Percentiles rank a stretch among this genome's conserved stretches.
Evolutionary conservation across 306 rosid species (phyloP).

Genomic region (Phaseolus lunatus): DNA sequence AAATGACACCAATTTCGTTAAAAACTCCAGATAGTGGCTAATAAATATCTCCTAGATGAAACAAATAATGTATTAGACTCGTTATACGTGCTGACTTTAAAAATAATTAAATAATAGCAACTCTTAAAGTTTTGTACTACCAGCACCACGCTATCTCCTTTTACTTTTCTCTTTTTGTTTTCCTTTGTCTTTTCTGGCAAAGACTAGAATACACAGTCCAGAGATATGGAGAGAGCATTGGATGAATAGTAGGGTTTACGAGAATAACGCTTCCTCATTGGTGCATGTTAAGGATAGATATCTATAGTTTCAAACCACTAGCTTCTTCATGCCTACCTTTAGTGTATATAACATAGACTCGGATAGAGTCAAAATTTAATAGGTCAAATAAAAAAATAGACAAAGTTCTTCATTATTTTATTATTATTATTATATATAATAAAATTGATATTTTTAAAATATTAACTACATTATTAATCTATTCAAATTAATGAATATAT

Average conservation of each 20-base stretch:
- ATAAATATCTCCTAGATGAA: neutral
- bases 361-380: no score
- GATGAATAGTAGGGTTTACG: slow-evolving; percentile 6
- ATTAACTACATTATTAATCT: no score
- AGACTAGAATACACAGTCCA: neutral
- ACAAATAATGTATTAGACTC: neutral
- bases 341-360: no score
- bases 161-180: neutral
- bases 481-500: no score
- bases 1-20: no score
- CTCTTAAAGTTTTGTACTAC: neutral
- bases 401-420: no score
- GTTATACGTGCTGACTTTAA: slow-evolving; percentile 14
- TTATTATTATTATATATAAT: no score
- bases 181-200: neutral
- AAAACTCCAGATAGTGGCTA: no score
- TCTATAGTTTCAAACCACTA: no score
- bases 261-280: slow-evolving; percentile 16
- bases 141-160: neutral
- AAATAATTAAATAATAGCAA: neutral
- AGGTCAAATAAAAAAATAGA: no score
- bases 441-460: no score
- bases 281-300: neutral
- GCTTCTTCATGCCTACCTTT: no score
- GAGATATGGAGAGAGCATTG: neutral